Conservation (phyloP, 305 asterid species). For the Fraxinus sp. region DNA sequence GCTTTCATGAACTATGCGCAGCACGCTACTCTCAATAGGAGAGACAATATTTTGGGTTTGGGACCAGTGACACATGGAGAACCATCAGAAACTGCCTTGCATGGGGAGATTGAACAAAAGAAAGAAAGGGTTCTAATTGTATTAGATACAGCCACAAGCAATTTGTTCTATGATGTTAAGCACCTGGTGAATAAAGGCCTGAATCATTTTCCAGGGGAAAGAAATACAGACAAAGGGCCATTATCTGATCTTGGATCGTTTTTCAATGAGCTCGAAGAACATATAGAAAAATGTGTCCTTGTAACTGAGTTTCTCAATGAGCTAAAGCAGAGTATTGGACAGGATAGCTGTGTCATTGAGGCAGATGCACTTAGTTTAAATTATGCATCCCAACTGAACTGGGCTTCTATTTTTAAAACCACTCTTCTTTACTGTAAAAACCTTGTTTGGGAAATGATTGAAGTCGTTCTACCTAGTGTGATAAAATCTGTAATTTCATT, state of each 20-base stretch:
- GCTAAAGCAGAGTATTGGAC: constrained; percentile 50
- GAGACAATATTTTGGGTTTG: constrained; percentile 40
- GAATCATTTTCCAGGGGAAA: constrained; percentile 45
- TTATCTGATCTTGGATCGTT: constrained; percentile 58
- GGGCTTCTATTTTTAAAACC: constrained; percentile 67
- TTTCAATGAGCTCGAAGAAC: constrained; percentile 73
- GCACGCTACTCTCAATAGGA: constrained; percentile 47
- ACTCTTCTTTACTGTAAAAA: constrained; percentile 60
- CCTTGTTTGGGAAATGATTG: constrained; percentile 58
- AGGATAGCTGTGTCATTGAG: constrained; percentile 38
- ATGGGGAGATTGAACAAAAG: constrained; percentile 49
- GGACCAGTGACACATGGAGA: constrained; percentile 43
- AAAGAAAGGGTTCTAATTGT: constrained; percentile 46
- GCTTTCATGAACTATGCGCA: constrained; percentile 61
- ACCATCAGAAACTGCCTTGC: constrained; percentile 33
- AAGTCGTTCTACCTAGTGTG: constrained; percentile 70
- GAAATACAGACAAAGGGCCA: constrained; percentile 38
- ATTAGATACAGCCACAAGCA: constrained; percentile 58
- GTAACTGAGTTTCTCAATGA: constrained; percentile 68
- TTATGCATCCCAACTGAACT: constrained; percentile 42
- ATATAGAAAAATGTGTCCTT: constrained; percentile 75
- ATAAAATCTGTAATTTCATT: constrained; percentile 67
- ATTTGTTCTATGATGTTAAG: constrained; percentile 63
- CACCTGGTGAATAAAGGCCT: constrained; percentile 46
- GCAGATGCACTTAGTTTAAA: constrained; percentile 39